These are phyloP conservation scores for Camellia sinensis DNA, from an alignment of 148 eudicot genomes.

Conservation along the genomic window DNA sequence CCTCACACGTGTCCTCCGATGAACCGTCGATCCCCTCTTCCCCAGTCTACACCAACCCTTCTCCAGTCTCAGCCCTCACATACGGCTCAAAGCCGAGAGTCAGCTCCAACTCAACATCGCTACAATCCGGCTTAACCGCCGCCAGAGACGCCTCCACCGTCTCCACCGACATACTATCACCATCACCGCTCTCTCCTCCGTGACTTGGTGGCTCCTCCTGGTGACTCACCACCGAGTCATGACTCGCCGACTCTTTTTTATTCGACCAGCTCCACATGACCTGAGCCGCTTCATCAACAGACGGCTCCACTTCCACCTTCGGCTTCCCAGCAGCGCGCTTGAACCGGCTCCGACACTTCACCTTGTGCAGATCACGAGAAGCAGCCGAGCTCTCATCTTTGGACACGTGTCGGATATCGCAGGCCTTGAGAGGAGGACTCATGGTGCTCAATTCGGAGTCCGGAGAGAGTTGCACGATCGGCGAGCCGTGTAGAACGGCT, in stretches of 20 bases:
- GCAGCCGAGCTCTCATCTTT: slow-evolving; percentile 34
- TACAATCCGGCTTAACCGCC: neutral
- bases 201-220: slow-evolving; percentile 27
- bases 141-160: slow-evolving; percentile 4
- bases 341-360: slow-evolving; percentile 44
- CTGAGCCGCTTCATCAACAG: slow-evolving; percentile 16
- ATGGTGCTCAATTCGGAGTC: neutral
- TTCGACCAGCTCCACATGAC: slow-evolving; percentile 25
- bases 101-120: slow-evolving; percentile 1
- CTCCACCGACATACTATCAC: slow-evolving; percentile 1
- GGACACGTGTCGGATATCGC: slow-evolving; percentile 62
- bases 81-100: slow-evolving; percentile 3
- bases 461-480: slow-evolving; percentile 36
- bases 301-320: slow-evolving; percentile 18
- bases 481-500: slow-evolving; percentile 55
- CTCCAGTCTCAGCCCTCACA: neutral
- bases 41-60: neutral
- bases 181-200: neutral
- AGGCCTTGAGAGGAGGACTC: slow-evolving; percentile 49
- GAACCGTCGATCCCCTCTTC: neutral
- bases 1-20: slow-evolving; percentile 13
- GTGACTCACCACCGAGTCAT: slow-evolving; percentile 58
- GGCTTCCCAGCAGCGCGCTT: slow-evolving; percentile 39
- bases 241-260: slow-evolving; percentile 39
- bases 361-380: slow-evolving; percentile 36